A percentile compares a stretch with the other conserved stretches of the same genome.
These are phyloP conservation scores for Colletotrichum sp. DNA, from an alignment of 2,329 filamentous ascomycete genomes.

Conservation along the genomic window DNA sequence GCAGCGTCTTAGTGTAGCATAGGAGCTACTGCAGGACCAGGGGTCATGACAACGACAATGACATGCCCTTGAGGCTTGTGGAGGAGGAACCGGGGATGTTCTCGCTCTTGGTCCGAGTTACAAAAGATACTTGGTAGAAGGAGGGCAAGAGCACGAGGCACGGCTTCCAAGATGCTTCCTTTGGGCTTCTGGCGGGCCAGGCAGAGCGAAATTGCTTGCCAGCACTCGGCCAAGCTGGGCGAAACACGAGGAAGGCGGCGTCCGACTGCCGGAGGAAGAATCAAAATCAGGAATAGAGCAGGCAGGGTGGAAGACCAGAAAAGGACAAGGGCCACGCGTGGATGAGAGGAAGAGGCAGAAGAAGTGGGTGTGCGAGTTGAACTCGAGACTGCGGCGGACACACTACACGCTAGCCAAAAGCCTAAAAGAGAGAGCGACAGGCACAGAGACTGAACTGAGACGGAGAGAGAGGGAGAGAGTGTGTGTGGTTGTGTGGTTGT, in stretches of 20 bases:
- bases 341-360: neutral
- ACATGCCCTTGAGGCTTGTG: neutral
- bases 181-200: neutral
- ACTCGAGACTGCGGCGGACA: neutral
- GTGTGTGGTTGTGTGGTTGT: neutral
- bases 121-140: neutral
- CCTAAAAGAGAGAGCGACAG: neutral
- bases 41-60: neutral
- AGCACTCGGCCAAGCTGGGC: constrained; percentile 1
- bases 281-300: constrained; percentile 18
- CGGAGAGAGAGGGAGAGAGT: neutral
- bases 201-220: constrained; percentile 10
- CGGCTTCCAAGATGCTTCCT: constrained; percentile 6
- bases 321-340: constrained; percentile 2
- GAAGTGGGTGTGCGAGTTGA: neutral
- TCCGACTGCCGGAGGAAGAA: constrained; percentile 16
- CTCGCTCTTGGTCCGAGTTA: neutral
- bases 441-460: neutral
- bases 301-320: neutral
- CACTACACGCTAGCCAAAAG: neutral
- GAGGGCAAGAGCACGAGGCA: neutral
- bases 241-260: constrained; percentile 9
- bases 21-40: neutral
- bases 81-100: neutral
- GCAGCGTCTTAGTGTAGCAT: constrained; percentile 4